These are phyloP conservation scores for Emmonsiellopsis sp. DNA, from an alignment of 2,329 filamentous ascomycete genomes.

Conservation along the genomic window DNA sequence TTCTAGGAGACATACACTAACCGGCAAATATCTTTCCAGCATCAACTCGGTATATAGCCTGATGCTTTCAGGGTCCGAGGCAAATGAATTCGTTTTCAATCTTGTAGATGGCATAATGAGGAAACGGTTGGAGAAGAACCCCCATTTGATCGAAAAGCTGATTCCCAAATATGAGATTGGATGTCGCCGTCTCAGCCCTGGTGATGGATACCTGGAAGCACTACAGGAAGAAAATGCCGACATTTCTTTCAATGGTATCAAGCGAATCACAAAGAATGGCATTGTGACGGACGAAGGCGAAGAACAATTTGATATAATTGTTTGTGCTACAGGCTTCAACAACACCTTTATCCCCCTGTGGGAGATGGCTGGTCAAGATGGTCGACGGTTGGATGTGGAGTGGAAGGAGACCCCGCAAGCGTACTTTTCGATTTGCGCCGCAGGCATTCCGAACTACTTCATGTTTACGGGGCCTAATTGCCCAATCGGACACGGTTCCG, in stretches of 20 bases:
- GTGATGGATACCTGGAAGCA: conserved; percentile 23
- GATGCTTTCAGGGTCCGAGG: conserved; percentile 2
- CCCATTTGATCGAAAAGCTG: conserved; percentile 11
- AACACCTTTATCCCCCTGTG: conserved; percentile 10
- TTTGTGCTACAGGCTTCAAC: conserved; percentile 32
- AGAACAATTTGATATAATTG: conserved; percentile 13
- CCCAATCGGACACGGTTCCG: conserved; percentile 6
- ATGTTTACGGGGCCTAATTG: conserved; percentile 6
- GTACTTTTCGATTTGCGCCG: neutral
- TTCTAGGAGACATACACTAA: too few relatives aligned
- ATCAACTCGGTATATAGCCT: conserved; percentile 2
- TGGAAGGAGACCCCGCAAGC: conserved; percentile 1
- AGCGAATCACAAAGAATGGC: conserved; percentile 10
- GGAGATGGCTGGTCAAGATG: neutral
- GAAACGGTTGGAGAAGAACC: conserved; percentile 4
- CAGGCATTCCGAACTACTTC: conserved; percentile 2
- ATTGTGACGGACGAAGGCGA: conserved; percentile 15
- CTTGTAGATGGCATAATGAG: conserved; percentile 5
- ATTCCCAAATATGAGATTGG: conserved; percentile 24
- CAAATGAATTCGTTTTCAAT: neutral
- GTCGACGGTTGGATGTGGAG: neutral
- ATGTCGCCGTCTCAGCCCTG: conserved; percentile 30
- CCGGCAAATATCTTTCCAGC: neutral
- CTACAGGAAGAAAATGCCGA: conserved; percentile 13
- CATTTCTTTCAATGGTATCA: conserved; percentile 10